A percentile compares a stretch with the other conserved stretches of the same genome.
Conservation (phyloP, 257 asterid species). For the Ajuga chamaepitys region DNA sequence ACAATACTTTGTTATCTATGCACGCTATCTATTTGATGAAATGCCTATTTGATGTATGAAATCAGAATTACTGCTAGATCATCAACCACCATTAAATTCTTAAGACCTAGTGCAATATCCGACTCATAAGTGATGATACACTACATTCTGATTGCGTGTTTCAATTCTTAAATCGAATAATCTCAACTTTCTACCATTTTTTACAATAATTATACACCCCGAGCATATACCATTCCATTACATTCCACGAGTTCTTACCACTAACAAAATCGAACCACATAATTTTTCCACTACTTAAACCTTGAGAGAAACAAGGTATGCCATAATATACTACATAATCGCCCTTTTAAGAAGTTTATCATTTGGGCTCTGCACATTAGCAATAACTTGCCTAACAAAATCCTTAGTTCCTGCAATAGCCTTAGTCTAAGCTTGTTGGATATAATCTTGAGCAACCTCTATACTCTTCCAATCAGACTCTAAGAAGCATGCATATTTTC, state of each 20-base stretch:
- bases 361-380: conserved; percentile 38
- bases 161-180: neutral
- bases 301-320: conserved; percentile 92
- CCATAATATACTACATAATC: conserved; percentile 71
- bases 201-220: neutral
- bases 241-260: neutral
- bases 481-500: no score
- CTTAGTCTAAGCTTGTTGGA: conserved; percentile 76
- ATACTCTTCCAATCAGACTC: no score
- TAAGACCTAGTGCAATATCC: conserved; percentile 58
- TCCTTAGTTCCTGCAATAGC: conserved; percentile 64
- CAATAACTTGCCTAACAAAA: conserved; percentile 70
- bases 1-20: no score
- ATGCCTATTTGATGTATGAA: no score
- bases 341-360: conserved; percentile 54
- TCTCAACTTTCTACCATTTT: neutral
- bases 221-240: neutral
- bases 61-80: conserved; percentile 66
- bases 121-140: conserved; percentile 71
- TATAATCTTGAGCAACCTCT: no score
- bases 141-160: conserved; percentile 44
- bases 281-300: conserved; percentile 22
- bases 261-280: neutral
- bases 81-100: conserved; percentile 55
- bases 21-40: no score